Evolutionary conservation across 305 asterid genomes (phyloP), one percentile per base, ranked within the genome.

Genomic region (Solanum hybrid): DNA sequence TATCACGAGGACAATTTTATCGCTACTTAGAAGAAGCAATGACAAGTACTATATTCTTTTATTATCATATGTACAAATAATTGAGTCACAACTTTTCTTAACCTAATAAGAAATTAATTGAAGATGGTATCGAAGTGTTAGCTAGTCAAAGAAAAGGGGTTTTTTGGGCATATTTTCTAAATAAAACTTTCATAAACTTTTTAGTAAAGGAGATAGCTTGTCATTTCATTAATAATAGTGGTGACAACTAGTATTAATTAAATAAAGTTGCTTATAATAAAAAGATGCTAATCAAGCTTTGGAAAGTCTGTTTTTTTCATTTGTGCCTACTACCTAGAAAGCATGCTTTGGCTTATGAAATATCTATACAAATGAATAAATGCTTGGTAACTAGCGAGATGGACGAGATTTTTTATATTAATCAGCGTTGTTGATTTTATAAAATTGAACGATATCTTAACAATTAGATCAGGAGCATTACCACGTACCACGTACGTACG

Each of bases 281-380:
- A 84, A 51, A 84, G 88, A 84, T 84, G 88, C 88, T 84, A 84
- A 84, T 51, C 45, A 51, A 84, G 31, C 73, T 51, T 57, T 84
- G 41, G 41, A 20, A 84, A 31, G 88, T 51, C 12, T 6, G 31
- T 17, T 83, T 41, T 26, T 6, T 17, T 57, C 72, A 51, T 22
- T 2, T 84, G 29, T 51, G 29, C 39, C 75, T 84, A 51, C 41
- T 20, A 32, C 41, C 77, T 51, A 29, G 75, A 84, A 84, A 84
- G 20, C 88, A 84, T 29, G 88, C 75, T 84, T 84, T 41, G 39
- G 38, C 27, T 29, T 84, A 31, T 26, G 73, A 65, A 29, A 41
- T 78, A 83, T 83, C n/a, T 84, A 6, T 31, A 84, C 12, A 84
- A 36, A 84, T 51, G 31, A 84, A 51, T 84, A 57, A 31, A 27